These are phyloP conservation scores for Kluyveromyces starmeri DNA, from an alignment of 805 yeast species.

Conservation along the genomic window DNA sequence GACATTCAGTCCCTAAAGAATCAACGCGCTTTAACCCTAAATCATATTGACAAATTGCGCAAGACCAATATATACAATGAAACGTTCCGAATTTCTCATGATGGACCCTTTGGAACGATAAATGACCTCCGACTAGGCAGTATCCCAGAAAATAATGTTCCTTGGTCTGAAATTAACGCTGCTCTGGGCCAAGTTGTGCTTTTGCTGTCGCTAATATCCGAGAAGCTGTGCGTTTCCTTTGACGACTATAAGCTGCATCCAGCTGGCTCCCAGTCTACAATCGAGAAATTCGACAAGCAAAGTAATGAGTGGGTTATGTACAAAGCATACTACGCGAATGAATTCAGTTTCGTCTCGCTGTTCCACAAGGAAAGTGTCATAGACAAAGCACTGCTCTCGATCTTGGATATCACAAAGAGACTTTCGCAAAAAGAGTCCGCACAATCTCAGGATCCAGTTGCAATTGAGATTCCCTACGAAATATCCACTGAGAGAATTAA, in stretches of 20 bases:
- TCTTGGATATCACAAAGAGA: slow-evolving; percentile 36
- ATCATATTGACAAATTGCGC: slow-evolving; percentile 61
- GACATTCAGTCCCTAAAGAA: slow-evolving; percentile 58
- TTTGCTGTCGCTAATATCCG: slow-evolving; percentile 53
- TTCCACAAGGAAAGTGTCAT: slow-evolving; percentile 60
- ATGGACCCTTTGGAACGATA: slow-evolving; percentile 79
- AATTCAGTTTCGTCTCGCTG: slow-evolving; percentile 58
- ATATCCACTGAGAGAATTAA: slow-evolving; percentile 70
- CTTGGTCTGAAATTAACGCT: slow-evolving; percentile 88
- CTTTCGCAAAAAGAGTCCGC: slow-evolving; percentile 24
- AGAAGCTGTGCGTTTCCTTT: slow-evolving; percentile 46
- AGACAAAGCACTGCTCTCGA: slow-evolving; percentile 74
- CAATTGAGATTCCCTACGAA: slow-evolving; percentile 62
- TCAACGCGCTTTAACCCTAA: slow-evolving; percentile 50
- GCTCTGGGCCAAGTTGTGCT: slow-evolving; percentile 81
- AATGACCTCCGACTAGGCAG: slow-evolving; percentile 80
- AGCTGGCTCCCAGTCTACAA: slow-evolving; percentile 74
- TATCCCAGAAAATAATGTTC: slow-evolving; percentile 47
- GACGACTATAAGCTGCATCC: slow-evolving; percentile 62
- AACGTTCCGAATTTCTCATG: slow-evolving; percentile 74
- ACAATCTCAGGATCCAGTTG: slow-evolving; percentile 11
- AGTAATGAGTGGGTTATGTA: slow-evolving; percentile 34
- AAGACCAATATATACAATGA: slow-evolving; percentile 76
- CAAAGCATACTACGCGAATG: slow-evolving; percentile 64
- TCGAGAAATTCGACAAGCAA: slow-evolving; percentile 37